These are phyloP conservation scores for Rauvolfia tetraphylla DNA, from an alignment of 257 asterid species.

Conservation along the genomic window DNA sequence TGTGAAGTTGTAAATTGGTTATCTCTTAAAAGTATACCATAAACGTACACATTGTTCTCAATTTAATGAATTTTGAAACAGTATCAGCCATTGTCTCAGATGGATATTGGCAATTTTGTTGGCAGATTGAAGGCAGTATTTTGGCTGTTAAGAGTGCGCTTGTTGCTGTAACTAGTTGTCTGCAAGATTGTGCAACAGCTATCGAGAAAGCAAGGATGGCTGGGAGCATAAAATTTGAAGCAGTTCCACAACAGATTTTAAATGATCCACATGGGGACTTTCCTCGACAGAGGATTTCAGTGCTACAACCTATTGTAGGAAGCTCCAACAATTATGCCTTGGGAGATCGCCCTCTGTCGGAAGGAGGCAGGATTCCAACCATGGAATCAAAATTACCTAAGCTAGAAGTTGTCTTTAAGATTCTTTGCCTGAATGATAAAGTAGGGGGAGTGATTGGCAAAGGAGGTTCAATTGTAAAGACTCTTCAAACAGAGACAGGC, in stretches of 20 bases:
- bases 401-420: constrained; percentile 53
- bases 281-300: constrained; percentile 35
- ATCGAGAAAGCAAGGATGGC: constrained; percentile 31
- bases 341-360: constrained; percentile 24
- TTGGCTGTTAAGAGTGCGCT: constrained; percentile 67
- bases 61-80: neutral
- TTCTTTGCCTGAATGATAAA: constrained; percentile 56
- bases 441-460: constrained; percentile 69
- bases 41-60: neutral
- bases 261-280: constrained; percentile 31
- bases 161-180: constrained; percentile 49
- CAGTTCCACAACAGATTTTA: constrained; percentile 22
- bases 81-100: neutral
- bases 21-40: neutral
- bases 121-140: constrained; percentile 19
- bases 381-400: constrained; percentile 28
- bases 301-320: constrained; percentile 33
- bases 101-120: neutral
- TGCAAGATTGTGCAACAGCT: constrained; percentile 53
- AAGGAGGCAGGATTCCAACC: constrained; percentile 29
- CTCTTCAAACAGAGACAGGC: constrained; percentile 55
- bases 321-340: constrained; percentile 28
- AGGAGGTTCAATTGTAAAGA: constrained; percentile 59
- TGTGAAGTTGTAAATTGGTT: neutral
- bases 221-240: constrained; percentile 30